Evolutionary conservation across 2,329 filamentous ascomycete species (phyloP), one percentile per base, ranked within the genome.

Genomic region (Aspergillus novofumigatus): DNA sequence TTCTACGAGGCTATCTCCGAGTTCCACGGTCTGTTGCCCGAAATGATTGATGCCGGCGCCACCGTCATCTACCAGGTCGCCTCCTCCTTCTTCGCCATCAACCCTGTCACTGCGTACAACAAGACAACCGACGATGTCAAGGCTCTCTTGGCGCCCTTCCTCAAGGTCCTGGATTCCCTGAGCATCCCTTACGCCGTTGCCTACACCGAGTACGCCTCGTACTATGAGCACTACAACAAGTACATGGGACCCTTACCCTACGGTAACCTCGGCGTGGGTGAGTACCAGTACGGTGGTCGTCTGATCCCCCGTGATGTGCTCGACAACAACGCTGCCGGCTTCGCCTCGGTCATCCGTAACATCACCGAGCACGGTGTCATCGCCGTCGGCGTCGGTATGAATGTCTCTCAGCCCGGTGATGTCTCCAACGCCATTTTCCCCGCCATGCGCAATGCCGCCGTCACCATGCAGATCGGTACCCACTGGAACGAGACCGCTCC

Each of bases 1-100:
- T 86, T 81, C 72, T 85, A 78, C 67, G 65, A 77, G 51, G 79
- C 76, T 2, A 73, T 86, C 42, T 70, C 77, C 0, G 78, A 78
- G 49, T 73, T 83, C 57, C 72, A 82, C n/a, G 75, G 75, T 0
- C 70, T 78, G 6, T 73, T 82, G 9, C 81, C 83, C 0, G 71
- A 66, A 10, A 79, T 84, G 65, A 73, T 81, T 25, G 81, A 82
- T 58, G 69, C 75, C 3, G 83, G 82, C 8, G 73, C 75, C 25
- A 80, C 78, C 65, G 70, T 78, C 35, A 74, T 80, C 25, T 84
- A 81, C 67, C 75, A 77, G 62, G 77, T 83, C 64, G 71, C 84
- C 4, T 78, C 75, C 55, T 78, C 77, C 1, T 80, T 83, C 64
- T 76, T 78, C 32, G 66, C 70, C 35, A 69, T 85, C 42, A 71